Conservation (phyloP, 805 yeast genomes). For the Wickerhamomyces pijperi region DNA sequence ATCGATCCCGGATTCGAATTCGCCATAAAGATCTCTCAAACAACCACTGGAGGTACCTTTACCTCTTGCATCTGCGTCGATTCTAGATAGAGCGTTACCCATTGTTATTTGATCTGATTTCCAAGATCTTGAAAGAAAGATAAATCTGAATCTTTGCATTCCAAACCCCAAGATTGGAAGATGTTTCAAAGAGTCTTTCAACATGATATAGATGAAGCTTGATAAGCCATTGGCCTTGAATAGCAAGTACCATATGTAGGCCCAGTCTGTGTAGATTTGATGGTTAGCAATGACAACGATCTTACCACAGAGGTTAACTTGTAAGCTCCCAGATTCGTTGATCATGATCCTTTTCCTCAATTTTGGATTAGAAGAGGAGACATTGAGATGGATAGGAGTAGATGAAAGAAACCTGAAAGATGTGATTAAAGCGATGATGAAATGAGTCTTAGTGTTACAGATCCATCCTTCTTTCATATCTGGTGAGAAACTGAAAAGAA, state of each 20-base stretch:
- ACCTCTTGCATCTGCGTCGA: slow-evolving; percentile 55
- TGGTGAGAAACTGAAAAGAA: slow-evolving; percentile 16
- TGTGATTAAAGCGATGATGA: slow-evolving; percentile 42
- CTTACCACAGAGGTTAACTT: slow-evolving; percentile 30
- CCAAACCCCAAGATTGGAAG: slow-evolving; percentile 81
- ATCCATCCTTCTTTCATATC: slow-evolving; percentile 27
- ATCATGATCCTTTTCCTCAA: slow-evolving; percentile 4
- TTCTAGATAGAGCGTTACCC: slow-evolving; percentile 38
- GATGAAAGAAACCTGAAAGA: slow-evolving; percentile 34
- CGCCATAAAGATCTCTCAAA: slow-evolving; percentile 17
- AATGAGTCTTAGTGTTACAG: slow-evolving; percentile 45
- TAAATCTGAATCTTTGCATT: slow-evolving; percentile 67
- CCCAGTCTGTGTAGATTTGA: slow-evolving; percentile 92
- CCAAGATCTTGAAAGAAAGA: slow-evolving; percentile 83
- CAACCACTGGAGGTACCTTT: slow-evolving; percentile 38
- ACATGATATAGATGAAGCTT: slow-evolving; percentile 57
- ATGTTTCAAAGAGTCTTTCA: slow-evolving; percentile 61
- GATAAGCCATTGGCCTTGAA: slow-evolving; percentile 51
- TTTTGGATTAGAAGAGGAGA: slow-evolving; percentile 32
- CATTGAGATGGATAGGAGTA: slow-evolving; percentile 34
- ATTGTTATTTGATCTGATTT: slow-evolving; percentile 54
- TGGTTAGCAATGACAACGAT: slow-evolving; percentile 77
- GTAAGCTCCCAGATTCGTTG: slow-evolving; percentile 6
- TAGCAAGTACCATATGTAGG: slow-evolving; percentile 76
- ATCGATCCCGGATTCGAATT: slow-evolving; percentile 14